Evolutionary conservation across 2,329 filamentous ascomycete genomes (phyloP), one percentile per base, ranked within the genome.

Genomic region (Botrytis fragariae): DNA sequence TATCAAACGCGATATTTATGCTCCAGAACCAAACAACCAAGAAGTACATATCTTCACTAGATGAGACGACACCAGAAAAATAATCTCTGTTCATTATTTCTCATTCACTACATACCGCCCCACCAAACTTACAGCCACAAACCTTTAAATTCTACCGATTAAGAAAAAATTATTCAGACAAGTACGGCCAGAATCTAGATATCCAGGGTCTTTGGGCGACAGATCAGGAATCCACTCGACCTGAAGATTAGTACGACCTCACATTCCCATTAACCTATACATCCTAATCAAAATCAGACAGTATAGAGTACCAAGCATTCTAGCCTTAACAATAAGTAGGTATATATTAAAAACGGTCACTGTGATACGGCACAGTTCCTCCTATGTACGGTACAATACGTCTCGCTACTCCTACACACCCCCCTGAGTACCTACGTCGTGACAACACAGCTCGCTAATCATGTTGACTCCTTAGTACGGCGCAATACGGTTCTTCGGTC

Each of bases 191-290:
- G 12, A 54, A n/a, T n/a, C 25, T 14, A 16, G 25, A n/a, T n/a
- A n/a, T 20, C 22, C 4, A 51, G 4, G 1, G 0, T 14, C 12
- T n/a, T n/a, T n/a, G 25, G 12, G 25, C 5, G 12, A n/a, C 25
- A 54, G 25, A 54, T n/a, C 48, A 7, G 2, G 25, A 54, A 54
- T 25, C 14, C 25, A n/a, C 2, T 54, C 5, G 12, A 7, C 12
- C 5, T n/a, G 7, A n/a, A n/a, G 3, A 14, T 51, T 7, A 14
- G 5, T n/a, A n/a, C 10, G 25, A 25, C 48, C 5, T 6, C 10
- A n/a, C 4, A 51, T 4, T 7, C 48, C 16, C 25, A 12, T 14
- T 6, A n/a, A 51, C 22, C 4, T 14, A n/a, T 0, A 51, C 12
- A 16, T 1, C 5, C 2, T 3, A 16, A 7, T 16, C n/a, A 29